Conservation (phyloP, 2,329 filamentous ascomycete genomes). For the Venturia aucupariae region DNA sequence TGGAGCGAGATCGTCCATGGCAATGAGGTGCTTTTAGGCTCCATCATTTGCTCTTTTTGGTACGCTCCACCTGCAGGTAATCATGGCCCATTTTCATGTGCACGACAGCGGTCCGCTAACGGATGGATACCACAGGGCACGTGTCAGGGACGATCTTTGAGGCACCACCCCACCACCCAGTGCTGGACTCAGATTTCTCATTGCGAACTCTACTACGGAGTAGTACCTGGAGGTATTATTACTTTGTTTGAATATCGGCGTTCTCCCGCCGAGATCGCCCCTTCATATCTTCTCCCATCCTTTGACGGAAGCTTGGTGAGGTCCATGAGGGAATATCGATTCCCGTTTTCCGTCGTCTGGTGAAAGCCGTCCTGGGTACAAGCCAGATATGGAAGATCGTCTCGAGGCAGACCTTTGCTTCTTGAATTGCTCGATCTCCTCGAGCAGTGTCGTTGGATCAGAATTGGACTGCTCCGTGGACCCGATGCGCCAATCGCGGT, state of each 20-base stretch:
- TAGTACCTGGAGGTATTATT: no score
- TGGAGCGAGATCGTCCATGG: not conserved
- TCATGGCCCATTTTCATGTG: not conserved
- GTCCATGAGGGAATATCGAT: not conserved
- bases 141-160: no score
- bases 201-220: no score
- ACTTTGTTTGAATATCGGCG: not conserved
- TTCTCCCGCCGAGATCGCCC: not conserved
- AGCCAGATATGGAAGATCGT: slow-evolving; percentile 4
- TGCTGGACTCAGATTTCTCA: no score
- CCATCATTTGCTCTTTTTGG: not conserved
- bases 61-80: no score
- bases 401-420: not conserved
- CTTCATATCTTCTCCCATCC: slow-evolving; percentile 4
- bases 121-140: not conserved
- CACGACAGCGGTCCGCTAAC: not conserved
- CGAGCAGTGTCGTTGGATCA: not conserved
- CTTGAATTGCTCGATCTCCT: slow-evolving; percentile 8
- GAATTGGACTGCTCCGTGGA: not conserved
- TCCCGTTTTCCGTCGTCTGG: not conserved
- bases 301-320: not conserved
- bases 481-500: slow-evolving; percentile 9
- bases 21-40: no score
- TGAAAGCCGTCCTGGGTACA: slow-evolving; percentile 8
- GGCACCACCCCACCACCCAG: no score